Conservation (phyloP, 306 rosid genomes). For the Urtica urens region DNA sequence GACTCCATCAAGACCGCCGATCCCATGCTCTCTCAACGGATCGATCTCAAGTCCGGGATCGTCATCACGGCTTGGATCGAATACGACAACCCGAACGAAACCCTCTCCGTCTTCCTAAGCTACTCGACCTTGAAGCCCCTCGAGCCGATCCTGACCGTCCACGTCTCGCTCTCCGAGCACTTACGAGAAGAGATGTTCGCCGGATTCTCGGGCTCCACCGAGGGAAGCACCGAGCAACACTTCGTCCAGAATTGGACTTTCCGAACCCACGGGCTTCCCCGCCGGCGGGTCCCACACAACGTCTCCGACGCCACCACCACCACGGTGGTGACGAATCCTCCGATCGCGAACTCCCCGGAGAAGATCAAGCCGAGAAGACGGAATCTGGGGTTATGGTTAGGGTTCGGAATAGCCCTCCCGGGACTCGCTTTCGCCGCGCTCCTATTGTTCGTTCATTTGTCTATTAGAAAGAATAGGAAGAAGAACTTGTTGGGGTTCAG, state of each 20-base stretch:
- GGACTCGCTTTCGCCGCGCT: conserved; percentile 30
- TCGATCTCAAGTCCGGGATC: conserved; percentile 51
- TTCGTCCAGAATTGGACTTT: conserved; percentile 55
- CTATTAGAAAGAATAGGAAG: conserved; percentile 34
- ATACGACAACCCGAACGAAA: conserved; percentile 31
- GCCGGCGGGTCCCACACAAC: conserved; percentile 31
- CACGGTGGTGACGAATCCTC: conserved; percentile 19
- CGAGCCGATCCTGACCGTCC: conserved; percentile 28
- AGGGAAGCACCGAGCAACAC: conserved; percentile 68
- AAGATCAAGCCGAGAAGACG: conserved; percentile 10
- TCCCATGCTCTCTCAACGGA: conserved; percentile 29
- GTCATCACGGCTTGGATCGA: conserved; percentile 62
- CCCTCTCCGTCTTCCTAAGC: conserved; percentile 40
- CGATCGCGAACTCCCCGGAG: conserved; percentile 1
- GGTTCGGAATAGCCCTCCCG: conserved; percentile 40
- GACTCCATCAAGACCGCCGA: conserved; percentile 38
- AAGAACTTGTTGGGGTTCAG: conserved; percentile 23
- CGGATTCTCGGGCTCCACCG: conserved; percentile 58
- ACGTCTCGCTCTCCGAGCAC: conserved; percentile 36
- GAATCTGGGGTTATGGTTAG: conserved; percentile 35
- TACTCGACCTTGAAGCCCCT: conserved; percentile 36
- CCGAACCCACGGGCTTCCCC: conserved; percentile 28
- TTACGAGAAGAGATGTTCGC: conserved; percentile 27
- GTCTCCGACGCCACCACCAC: conserved; percentile 38
- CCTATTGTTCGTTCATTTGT: conserved; percentile 34